These are phyloP conservation scores for Cystofilobasidium capitatum DNA, from an alignment of 768 basidiomycete genomes.

Conservation along the genomic window DNA sequence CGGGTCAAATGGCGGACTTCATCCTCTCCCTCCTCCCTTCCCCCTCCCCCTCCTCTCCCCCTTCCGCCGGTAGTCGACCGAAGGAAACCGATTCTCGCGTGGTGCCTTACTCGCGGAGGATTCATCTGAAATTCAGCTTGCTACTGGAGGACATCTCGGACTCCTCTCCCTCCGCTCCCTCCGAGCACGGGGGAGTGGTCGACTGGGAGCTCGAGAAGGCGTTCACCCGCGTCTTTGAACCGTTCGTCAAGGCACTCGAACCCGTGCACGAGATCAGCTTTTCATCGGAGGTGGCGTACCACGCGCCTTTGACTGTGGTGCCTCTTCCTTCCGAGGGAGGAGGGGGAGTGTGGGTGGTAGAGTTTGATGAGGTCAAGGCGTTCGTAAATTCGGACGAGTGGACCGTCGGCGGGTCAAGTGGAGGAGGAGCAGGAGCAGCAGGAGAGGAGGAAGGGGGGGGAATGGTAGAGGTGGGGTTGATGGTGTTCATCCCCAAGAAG, in stretches of 20 bases:
- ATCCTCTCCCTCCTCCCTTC: not conserved
- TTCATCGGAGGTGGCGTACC: slow-evolving; percentile 87
- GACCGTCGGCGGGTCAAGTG: slow-evolving; percentile 64
- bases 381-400: slow-evolving; percentile 96
- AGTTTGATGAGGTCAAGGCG: slow-evolving; percentile 73
- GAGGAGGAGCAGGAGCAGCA: not conserved
- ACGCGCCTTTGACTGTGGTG: slow-evolving; percentile 77
- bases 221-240: slow-evolving; percentile 57
- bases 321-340: slow-evolving; percentile 44
- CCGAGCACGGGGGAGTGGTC: slow-evolving; percentile 33
- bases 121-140: slow-evolving; percentile 82
- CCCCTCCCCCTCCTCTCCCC: not conserved
- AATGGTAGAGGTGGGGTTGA: slow-evolving; percentile 60
- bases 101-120: slow-evolving; percentile 67
- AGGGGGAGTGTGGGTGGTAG: slow-evolving; percentile 48
- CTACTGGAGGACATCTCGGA: slow-evolving; percentile 78
- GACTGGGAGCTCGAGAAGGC: slow-evolving; percentile 71
- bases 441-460: slow-evolving; percentile 34
- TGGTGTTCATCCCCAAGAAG: slow-evolving; percentile 73
- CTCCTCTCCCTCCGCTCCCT: slow-evolving; percentile 44
- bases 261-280: slow-evolving; percentile 80
- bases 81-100: slow-evolving; percentile 42
- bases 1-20: not conserved
- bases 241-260: slow-evolving; percentile 53
- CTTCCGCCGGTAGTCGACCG: not conserved